Percentiles rank a stretch among this genome's conserved stretches.
These are phyloP conservation scores for Penicillium expansum DNA, from an alignment of 2,329 filamentous ascomycete genomes.

Conservation along the genomic window DNA sequence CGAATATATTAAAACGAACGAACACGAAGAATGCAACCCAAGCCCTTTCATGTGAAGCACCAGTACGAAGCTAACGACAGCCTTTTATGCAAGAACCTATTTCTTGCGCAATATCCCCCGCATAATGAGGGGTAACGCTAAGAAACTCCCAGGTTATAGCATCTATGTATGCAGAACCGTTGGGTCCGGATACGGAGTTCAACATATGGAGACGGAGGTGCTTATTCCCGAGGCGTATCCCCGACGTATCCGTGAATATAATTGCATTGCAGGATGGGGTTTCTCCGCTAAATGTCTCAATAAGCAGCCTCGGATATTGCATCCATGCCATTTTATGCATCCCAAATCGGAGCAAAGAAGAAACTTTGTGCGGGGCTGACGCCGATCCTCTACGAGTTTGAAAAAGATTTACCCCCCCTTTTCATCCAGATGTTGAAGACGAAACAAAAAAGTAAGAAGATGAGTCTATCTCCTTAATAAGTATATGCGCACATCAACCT, in stretches of 20 bases:
- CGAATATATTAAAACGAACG: not conserved
- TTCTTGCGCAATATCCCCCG: not conserved
- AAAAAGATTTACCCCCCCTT: not conserved
- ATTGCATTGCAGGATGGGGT: not conserved
- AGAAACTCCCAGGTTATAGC: not conserved
- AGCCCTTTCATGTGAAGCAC: not conserved
- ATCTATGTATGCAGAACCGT: not conserved
- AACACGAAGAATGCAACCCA: not conserved
- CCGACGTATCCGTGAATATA: not conserved
- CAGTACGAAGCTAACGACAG: not conserved
- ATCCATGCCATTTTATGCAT: not conserved
- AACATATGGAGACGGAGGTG: not conserved
- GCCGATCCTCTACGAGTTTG: not conserved
- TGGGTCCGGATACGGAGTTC: not conserved
- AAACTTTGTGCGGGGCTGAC: slow-evolving; percentile 2
- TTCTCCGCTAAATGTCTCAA: not conserved
- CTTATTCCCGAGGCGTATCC: not conserved
- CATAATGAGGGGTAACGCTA: not conserved
- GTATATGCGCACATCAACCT: not conserved
- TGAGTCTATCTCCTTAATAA: not conserved
- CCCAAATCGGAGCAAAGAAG: not conserved
- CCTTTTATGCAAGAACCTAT: not conserved
- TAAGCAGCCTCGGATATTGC: not conserved
- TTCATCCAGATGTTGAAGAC: not conserved
- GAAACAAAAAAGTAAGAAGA: not conserved